These are phyloP conservation scores for Apiotrichum domesticum DNA, from an alignment of 1,284 basidiomycete genomes.

Conservation along the genomic window DNA sequence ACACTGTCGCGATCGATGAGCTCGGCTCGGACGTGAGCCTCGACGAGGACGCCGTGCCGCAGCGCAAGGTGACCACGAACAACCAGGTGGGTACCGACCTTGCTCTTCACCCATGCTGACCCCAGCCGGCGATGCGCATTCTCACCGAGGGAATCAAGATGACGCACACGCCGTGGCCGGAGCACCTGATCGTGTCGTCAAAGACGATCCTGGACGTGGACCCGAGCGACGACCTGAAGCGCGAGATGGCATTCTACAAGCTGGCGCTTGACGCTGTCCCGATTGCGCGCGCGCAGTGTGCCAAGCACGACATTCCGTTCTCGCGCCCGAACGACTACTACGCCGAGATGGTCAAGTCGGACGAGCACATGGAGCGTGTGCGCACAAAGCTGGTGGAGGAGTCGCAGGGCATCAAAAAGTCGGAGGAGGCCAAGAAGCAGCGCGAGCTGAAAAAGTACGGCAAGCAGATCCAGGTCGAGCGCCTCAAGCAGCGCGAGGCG, in stretches of 20 bases:
- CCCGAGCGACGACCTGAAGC: slow-evolving; percentile 70
- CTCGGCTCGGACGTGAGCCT: slow-evolving; percentile 56
- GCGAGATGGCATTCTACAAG: slow-evolving; percentile 95
- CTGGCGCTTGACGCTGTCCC: slow-evolving; percentile 81
- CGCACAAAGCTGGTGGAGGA: slow-evolving; percentile 88
- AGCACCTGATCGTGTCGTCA: slow-evolving; percentile 70
- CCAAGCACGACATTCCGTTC: slow-evolving; percentile 69
- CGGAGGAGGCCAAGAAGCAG: slow-evolving; percentile 85
- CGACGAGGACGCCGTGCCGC: slow-evolving; percentile 69
- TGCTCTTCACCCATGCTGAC: not conserved
- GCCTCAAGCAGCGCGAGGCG: slow-evolving; percentile 67
- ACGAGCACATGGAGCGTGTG: slow-evolving; percentile 96
- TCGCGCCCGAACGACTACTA: slow-evolving; percentile 93
- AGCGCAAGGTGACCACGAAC: slow-evolving; percentile 74
- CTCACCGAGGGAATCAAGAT: slow-evolving; percentile 74
- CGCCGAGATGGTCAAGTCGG: slow-evolving; percentile 98
- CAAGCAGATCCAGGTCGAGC: slow-evolving; percentile 89
- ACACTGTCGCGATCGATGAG: slow-evolving; percentile 63
- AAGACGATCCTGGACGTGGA: slow-evolving; percentile 69
- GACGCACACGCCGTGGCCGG: slow-evolving; percentile 74
- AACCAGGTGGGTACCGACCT: slow-evolving; percentile 57
- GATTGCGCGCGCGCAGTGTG: slow-evolving; percentile 65
- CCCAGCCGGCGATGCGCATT: slow-evolving; percentile 68
- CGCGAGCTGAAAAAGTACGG: slow-evolving; percentile 97
- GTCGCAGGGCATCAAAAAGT: slow-evolving; percentile 76